Conservation (phyloP, 768 basidiomycete genomes). For the Psilocybe cubensis region DNA sequence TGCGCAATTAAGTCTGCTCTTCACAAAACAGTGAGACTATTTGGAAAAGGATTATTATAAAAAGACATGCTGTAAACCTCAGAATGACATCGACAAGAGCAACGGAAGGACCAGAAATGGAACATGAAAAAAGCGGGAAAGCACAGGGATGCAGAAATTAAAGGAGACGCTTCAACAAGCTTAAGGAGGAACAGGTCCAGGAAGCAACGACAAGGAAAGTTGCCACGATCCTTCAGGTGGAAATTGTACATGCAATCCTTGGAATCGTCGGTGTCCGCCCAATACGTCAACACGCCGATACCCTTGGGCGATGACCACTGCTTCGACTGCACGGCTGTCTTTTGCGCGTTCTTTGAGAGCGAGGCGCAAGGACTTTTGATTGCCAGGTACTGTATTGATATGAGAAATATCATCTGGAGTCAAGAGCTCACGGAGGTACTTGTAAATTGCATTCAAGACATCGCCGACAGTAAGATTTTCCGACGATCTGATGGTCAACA, state of each 20-base stretch:
- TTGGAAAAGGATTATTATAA: too few species aligned
- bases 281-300: slow-evolving; percentile 55
- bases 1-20: too few species aligned
- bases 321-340: slow-evolving; percentile 41
- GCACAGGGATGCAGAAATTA: neutral
- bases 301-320: slow-evolving; percentile 40
- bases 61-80: too few species aligned
- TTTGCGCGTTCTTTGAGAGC: slow-evolving; percentile 39
- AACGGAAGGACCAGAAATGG: too few species aligned
- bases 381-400: slow-evolving; percentile 27
- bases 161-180: neutral
- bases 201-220: slow-evolving; percentile 48
- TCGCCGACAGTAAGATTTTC: slow-evolving; percentile 43
- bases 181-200: slow-evolving; percentile 23
- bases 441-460: slow-evolving; percentile 51
- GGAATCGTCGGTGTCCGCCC: slow-evolving; percentile 47
- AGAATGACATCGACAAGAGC: too few species aligned
- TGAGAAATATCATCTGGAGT: slow-evolving; percentile 34
- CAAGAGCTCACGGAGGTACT: slow-evolving; percentile 49
- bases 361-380: slow-evolving; percentile 23
- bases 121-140: neutral
- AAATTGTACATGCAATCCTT: slow-evolving; percentile 44
- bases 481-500: slow-evolving; percentile 39
- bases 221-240: slow-evolving; percentile 44
- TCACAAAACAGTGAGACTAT: too few species aligned